Evolutionary conservation across 768 basidiomycete genomes (phyloP).

Genomic region (Sarcodon sp.): DNA sequence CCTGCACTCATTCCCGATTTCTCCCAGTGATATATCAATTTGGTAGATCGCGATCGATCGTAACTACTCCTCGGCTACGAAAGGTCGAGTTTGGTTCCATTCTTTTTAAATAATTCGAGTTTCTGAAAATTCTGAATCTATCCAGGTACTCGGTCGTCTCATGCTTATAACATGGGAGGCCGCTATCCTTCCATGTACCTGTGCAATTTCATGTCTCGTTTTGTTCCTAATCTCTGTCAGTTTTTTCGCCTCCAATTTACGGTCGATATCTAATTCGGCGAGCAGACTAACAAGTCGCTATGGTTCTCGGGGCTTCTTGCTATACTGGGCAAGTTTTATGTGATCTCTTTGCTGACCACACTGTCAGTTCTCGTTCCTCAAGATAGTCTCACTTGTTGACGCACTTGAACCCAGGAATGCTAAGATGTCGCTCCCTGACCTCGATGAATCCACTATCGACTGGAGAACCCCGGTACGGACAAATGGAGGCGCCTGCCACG

Average conservation of each 20-base stretch:
- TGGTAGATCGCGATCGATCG: slow-evolving; percentile 7
- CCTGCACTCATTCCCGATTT: background rate
- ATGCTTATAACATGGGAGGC: slow-evolving; percentile 15
- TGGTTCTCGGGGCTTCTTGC: slow-evolving; percentile 16
- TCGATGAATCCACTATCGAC: background rate
- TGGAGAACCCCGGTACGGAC: background rate
- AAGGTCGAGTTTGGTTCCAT: slow-evolving; percentile 2
- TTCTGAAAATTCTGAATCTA: background rate
- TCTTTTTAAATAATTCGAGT: too few relatives aligned
- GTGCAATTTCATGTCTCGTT: slow-evolving; percentile 12
- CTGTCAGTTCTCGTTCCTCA: slow-evolving; percentile 9
- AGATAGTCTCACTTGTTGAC: background rate
- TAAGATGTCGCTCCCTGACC: background rate
- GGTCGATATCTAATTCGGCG: background rate
- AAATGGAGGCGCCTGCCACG: background rate
- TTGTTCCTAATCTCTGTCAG: slow-evolving; percentile 3
- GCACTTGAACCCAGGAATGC: background rate
- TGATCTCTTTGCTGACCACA: slow-evolving; percentile 16
- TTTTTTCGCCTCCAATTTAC: slow-evolving; percentile 4
- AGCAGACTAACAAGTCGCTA: slow-evolving; percentile 4
- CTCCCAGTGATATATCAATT: slow-evolving; percentile 8
- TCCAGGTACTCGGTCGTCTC: slow-evolving; percentile 9
- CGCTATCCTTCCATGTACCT: slow-evolving; percentile 13
- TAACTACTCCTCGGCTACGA: slow-evolving; percentile 10
- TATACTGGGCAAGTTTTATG: slow-evolving; percentile 17